phyloP scores from a whole-genome alignment of 352 stramenopile species.

The Phytophthora sp. region DNA sequence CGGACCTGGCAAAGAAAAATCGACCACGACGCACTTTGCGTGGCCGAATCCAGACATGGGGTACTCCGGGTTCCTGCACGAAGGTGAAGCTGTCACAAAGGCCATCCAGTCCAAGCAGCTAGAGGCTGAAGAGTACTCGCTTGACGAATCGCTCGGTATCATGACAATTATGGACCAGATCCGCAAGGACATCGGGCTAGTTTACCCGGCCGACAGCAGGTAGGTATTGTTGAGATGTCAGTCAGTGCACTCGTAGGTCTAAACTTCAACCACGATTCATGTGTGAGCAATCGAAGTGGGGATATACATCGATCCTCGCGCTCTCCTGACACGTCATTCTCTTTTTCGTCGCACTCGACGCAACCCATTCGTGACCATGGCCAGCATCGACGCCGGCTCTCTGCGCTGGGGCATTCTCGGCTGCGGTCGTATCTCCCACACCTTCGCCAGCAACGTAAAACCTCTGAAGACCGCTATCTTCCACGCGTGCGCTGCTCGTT shows the following conservation, averaged over 20 bases:
- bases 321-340: conserved; percentile 6
- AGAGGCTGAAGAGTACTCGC: conserved; percentile 54
- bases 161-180: conserved; percentile 73
- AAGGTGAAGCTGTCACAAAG: conserved; percentile 68
- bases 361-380: conserved; percentile 9
- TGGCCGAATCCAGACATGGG: conserved; percentile 29
- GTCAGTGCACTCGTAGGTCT: conserved; percentile 5
- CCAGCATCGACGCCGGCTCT: conserved; percentile 4
- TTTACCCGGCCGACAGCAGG: conserved; percentile 35
- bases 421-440: conserved; percentile 67
- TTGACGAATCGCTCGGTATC: conserved; percentile 62
- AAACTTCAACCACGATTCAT: conserved; percentile 26
- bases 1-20: conserved; percentile 33
- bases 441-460: conserved; percentile 58
- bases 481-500: conserved; percentile 56
- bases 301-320: neutral
- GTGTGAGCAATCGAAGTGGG: conserved; percentile 1
- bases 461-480: conserved; percentile 14
- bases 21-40: conserved; percentile 52
- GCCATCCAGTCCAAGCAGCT: conserved; percentile 57
- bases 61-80: conserved; percentile 72
- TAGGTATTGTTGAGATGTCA: conserved; percentile 6
- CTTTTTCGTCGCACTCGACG: conserved; percentile 2
- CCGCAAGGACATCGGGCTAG: conserved; percentile 55
- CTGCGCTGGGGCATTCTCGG: conserved; percentile 69